Base-by-base conservation (phyloP, 257 asterid genomes). In the Solanum bukasovii region DNA sequence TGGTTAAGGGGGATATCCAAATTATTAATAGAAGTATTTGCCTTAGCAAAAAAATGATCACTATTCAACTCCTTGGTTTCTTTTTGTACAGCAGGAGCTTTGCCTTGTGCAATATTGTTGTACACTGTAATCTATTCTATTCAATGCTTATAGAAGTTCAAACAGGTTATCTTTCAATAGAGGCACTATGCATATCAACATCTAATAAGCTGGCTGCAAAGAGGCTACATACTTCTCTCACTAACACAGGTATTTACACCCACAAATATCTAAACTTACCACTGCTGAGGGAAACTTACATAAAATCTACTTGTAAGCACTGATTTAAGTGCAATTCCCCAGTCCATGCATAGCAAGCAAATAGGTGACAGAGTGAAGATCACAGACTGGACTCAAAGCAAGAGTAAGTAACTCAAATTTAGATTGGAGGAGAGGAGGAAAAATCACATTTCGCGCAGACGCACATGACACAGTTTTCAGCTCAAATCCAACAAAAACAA, bases 401-500 rank as follows among this genome's bases (percentile, higher is more conserved):
- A 42, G 14, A 79, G 27, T 12, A 78, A n/a, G 37, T 25, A 44
- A 5, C 38, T 79, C 71, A 82, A 31, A 82, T 56, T 20, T 82
- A 82, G 44, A 31, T 9, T 31, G 71, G 21, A 9, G 70, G 86
- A 5, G 34, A 20, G 13, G 7, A 49, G n/a, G 65, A 31, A 29
- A 27, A 27, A 8, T 46, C 71, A 82, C 59, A 81, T 81, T 81
- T 46, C 4, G 18, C 33, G 5, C 70, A 31, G 40, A 25, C 1
- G 7, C 7, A 37, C 38, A 67, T 67, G 87, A 85, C 44, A 67
- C 13, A 67, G 40, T 85, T 68, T 85, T 67, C 87, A 84, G 23
- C 87, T 85, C 87, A 85, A 37, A 67, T 65, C 42, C 67, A 85
- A 34, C 87, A 56, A 84, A 87, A 13, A 27, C 61, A 75, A 75